These are phyloP conservation scores for Neofusicoccum laricinum DNA, from an alignment of 2,329 filamentous ascomycete genomes.

Conservation along the genomic window DNA sequence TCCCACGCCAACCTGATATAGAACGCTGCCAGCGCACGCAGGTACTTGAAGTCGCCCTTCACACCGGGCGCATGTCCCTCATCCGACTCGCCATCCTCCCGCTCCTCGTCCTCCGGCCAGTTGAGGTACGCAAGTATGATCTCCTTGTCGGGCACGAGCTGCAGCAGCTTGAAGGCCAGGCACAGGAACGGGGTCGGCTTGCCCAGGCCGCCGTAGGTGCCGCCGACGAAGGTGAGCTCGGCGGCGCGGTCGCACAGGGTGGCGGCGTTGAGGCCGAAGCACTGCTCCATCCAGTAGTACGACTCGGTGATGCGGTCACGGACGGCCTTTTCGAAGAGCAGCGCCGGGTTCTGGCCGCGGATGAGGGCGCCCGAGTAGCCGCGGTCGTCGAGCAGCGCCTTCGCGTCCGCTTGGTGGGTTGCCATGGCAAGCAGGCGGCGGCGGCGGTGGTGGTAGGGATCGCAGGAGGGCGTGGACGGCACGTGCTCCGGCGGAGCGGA, in stretches of 20 bases:
- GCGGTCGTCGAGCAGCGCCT: constrained; percentile 78
- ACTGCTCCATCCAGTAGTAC: constrained; percentile 99
- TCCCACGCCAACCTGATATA: constrained; percentile 88
- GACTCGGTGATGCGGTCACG: constrained; percentile 92
- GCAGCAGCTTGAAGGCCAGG: constrained; percentile 88
- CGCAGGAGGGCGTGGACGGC: neutral
- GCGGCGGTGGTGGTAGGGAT: neutral
- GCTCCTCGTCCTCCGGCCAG: constrained; percentile 69
- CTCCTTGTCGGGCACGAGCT: constrained; percentile 76
- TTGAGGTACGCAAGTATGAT: constrained; percentile 77
- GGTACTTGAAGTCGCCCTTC: constrained; percentile 63
- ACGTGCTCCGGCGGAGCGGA: neutral
- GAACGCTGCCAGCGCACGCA: constrained; percentile 85
- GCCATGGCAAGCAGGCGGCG: constrained; percentile 36
- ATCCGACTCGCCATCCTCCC: constrained; percentile 54
- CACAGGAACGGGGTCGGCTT: constrained; percentile 92
- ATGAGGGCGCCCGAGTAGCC: constrained; percentile 74
- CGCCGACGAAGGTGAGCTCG: constrained; percentile 79
- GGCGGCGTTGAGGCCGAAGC: constrained; percentile 85
- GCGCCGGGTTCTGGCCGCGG: constrained; percentile 90
- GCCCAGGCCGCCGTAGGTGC: constrained; percentile 80
- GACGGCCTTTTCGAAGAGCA: constrained; percentile 91
- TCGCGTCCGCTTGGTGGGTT: constrained; percentile 73
- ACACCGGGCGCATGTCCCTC: constrained; percentile 21
- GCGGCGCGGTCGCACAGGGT: constrained; percentile 84